These are phyloP conservation scores for Senna siamea DNA, from an alignment of 306 rosid species.

Conservation along the genomic window DNA sequence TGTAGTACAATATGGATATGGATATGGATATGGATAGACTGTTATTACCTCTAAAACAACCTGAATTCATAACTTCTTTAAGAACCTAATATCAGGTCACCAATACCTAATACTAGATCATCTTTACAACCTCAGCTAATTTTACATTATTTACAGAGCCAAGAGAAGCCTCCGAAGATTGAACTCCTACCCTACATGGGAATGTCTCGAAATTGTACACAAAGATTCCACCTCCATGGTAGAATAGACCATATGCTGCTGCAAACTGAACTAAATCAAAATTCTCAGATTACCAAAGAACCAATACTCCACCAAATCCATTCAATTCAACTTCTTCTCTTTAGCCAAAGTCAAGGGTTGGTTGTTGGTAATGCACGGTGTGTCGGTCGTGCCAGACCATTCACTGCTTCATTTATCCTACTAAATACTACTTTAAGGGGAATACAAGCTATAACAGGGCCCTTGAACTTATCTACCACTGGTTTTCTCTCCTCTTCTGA, in stretches of 20 bases:
- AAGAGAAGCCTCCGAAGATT: constrained; percentile 54
- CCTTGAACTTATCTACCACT: constrained; percentile 62
- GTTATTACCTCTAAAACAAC: constrained; percentile 47
- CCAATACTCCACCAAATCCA: constrained; percentile 37
- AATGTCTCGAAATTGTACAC: constrained; percentile 60
- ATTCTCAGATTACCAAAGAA: constrained; percentile 44
- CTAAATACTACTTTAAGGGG: constrained; percentile 86
- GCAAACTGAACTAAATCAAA: constrained; percentile 50
- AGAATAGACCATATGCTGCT: constrained; percentile 40
- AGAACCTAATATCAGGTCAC: constrained; percentile 60
- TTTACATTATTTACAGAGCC: constrained; percentile 79
- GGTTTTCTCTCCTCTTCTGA: constrained; percentile 61
- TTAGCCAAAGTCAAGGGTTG: constrained; percentile 45
- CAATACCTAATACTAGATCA: constrained; percentile 59
- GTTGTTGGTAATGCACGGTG: constrained; percentile 51
- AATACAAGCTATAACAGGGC: constrained; percentile 82
- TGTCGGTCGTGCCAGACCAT: constrained; percentile 63
- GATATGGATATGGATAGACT: no score
- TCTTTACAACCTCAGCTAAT: constrained; percentile 75
- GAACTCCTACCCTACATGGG: constrained; percentile 50
- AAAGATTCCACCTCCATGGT: constrained; percentile 49
- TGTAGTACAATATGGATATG: constrained; percentile 33
- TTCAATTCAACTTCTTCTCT: constrained; percentile 35
- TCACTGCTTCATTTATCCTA: constrained; percentile 85
- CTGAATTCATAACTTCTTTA: constrained; percentile 52